Evolutionary conservation across 1,139 yeast genomes (phyloP), one percentile per base, ranked within the genome.

Genomic region (Meyerozyma elateridarum): DNA sequence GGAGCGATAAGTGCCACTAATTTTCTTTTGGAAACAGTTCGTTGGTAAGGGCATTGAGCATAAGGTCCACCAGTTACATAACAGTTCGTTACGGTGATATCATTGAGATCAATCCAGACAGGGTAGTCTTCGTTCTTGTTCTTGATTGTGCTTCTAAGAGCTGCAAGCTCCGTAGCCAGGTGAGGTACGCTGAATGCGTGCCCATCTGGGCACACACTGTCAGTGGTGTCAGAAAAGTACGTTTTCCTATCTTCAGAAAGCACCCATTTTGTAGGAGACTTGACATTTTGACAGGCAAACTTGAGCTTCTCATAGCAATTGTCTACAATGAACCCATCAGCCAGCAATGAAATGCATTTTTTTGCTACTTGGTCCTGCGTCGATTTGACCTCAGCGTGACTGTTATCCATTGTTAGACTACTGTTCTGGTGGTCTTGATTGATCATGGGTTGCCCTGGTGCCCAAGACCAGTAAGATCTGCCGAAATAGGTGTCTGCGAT

Each of bases 11-110:
- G 70, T 18, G 72, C 65, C 0, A 76, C 76, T 40, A 85, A 79
- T 35, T 74, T 75, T 31, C 76, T 64, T 25, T 64, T 64, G 8
- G 79, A 64, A 15, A 77, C 66, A 1, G 71, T 69, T 33, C 59
- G 62, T 36, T 74, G 76, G 50, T 88, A 89, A 0, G 96, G 95
- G 52, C 98, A 89, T 20, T 61, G 56, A 0, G 93, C 81, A 39
- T 74, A 70, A 0, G 89, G 78, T 0, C 96, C 95, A 2, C 95
- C 96, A 1, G 77, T 59, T 2, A 88, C 89, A 88, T 93, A 89
- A 52, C 98, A 89, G 34, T 77, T 72, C 12, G 71, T 57, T 5
- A 79, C 77, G 0, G 87, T 73, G 12, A 91, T 68, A 19, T 91
- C 87, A 52, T 91, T 91, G 41, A 88, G 46, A 53, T 88, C 91